Evolutionary conservation across 2,329 filamentous ascomycete species (phyloP).

Genomic region (Trichoderma asperellum): DNA sequence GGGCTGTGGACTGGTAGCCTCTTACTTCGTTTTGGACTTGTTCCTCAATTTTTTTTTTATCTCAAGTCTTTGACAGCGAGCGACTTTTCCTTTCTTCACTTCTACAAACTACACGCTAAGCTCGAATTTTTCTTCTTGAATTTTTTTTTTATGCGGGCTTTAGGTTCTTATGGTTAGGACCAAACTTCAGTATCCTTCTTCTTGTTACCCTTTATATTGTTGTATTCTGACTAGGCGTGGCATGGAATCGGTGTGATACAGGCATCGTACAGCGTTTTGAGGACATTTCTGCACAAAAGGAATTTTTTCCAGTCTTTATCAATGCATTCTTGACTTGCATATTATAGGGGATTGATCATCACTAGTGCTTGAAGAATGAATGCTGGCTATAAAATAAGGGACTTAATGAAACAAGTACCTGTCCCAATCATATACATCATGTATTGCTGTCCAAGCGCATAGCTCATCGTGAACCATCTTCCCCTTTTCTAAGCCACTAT

Average conservation of each 20-base stretch:
- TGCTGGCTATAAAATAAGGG: neutral
- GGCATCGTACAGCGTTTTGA: constrained; percentile 20
- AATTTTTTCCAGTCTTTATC: neutral
- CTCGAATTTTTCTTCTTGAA: neutral
- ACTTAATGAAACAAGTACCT: neutral
- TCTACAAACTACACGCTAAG: neutral
- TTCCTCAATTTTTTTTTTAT: neutral
- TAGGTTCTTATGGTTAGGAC: neutral
- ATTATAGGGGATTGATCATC: neutral
- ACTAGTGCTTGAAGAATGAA: neutral
- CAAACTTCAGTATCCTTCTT: neutral
- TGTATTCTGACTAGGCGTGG: neutral
- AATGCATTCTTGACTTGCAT: neutral
- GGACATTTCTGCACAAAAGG: neutral
- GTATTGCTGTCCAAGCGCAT: constrained; percentile 25
- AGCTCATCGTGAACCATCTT: constrained; percentile 1
- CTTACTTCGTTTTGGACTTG: no score
- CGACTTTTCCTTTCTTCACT: neutral
- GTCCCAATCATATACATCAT: constrained; percentile 15
- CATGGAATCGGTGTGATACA: neutral
- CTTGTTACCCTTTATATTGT: neutral
- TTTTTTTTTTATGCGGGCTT: neutral
- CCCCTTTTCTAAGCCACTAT: constrained; percentile 7
- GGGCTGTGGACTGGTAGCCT: constrained; percentile 84
- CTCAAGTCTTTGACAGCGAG: neutral